Evolutionary conservation across 177 flowering plant species (phyloP), one percentile per base, ranked within the genome.

Genomic region (Tripterygium wilfordii): DNA sequence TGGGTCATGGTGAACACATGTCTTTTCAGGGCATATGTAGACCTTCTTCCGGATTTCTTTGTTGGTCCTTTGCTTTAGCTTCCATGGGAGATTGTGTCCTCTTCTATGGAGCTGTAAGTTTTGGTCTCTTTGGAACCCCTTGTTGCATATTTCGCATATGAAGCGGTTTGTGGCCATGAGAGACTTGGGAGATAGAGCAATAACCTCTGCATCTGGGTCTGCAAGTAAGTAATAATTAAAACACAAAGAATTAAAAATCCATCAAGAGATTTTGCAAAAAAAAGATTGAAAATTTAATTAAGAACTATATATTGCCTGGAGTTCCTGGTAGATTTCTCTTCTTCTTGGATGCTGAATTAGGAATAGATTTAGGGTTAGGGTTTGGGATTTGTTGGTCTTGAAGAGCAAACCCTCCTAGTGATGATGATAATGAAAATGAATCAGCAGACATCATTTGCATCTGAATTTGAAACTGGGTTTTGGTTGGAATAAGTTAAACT

Each of bases 121-220:
- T 42, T 76, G 82, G 66, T 76, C 82, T 45, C 82, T 67, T 19
- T 73, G 78, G 41, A 76, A 76, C 10, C 82, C 82, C 38, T 76
- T 76, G 51, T 72, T 76, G 72, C 81, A 76, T 43, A 76, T 69
- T 36, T 76, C 81, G 30, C 81, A 76, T 3, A 76, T 40, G 58
- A 77, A 77, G 42, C 83, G 45, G 64, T 77, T 77, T 0, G 83
- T 77, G 1, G 83, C 78, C 83, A 77, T 77, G 48, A 77, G 77
- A 5, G 79, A 56, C 49, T 64, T 77, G 0, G 83, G 83, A 8
- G 83, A 76, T 7, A 76, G 62, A 36, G 82, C 82, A 32, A 76
- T 61, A 42, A 76, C 82, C 51, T 76, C 78, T 4, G 83, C 80
- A 71, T 77, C 80, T 45, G 83, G 83, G 71, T 77, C 83, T 77